Conservation (phyloP, 306 rosid genomes). For the Trifolium repens region DNA sequence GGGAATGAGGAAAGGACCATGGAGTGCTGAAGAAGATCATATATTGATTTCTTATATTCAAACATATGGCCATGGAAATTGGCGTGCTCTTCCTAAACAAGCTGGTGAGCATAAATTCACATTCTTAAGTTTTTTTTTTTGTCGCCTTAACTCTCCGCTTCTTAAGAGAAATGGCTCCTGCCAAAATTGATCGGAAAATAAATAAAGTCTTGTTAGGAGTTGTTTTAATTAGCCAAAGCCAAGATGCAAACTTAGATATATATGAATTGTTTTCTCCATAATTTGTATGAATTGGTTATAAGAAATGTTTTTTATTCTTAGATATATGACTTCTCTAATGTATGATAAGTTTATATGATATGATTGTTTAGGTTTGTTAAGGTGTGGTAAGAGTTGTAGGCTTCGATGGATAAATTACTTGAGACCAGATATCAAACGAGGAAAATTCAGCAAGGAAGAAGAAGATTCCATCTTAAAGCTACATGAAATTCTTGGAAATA, state of each 20-base stretch:
- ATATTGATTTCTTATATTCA: conserved; percentile 63
- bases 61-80: conserved; percentile 73
- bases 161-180: background rate
- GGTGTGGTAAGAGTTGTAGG: conserved; percentile 99
- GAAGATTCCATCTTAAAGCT: conserved; percentile 69
- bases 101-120: conserved; percentile 59
- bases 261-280: no score
- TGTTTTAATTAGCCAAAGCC: no score
- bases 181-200: no score
- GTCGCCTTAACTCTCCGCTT: background rate
- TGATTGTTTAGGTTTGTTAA: conserved; percentile 64
- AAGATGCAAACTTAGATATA: no score
- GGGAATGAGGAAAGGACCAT: conserved; percentile 95
- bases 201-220: no score
- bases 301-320: background rate
- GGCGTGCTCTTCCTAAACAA: conserved; percentile 98
- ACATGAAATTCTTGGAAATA: conserved; percentile 82
- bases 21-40: conserved; percentile 88
- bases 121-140: background rate
- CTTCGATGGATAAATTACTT: conserved; percentile 93
- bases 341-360: background rate
- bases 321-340: background rate
- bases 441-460: conserved; percentile 83
- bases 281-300: background rate
- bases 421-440: conserved; percentile 89